Base-by-base conservation (phyloP, 2,329 filamentous ascomycete species). In the Ceratocystis huliohia region DNA sequence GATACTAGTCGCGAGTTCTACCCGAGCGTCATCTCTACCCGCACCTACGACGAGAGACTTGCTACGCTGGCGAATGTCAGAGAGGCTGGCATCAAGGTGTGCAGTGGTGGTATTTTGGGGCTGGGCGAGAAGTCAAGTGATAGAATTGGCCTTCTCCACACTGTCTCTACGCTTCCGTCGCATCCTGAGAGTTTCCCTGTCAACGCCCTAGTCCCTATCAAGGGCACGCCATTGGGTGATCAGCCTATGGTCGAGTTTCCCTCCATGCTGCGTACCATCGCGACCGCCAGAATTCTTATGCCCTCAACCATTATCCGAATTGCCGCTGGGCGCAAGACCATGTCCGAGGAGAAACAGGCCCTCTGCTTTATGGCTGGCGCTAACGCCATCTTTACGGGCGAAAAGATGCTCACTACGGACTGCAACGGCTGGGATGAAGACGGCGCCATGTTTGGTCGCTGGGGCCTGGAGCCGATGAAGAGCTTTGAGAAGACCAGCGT, bases 361-460 rank as follows among this genome's bases (percentile, higher is more conserved):
- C 74, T 93, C 70, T 96, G 91, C 76, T 96, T 96, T 78, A 87
- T 89, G 83, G 90, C 91, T 0, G 91, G 91, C 15, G 91, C 91
- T 0, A 96, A 96, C 72, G 91, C 91, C n/a, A 88, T 96, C 44
- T 96, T 96, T 74, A 96, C 91, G 0, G 91, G 91, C 7, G 91
- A 96, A 78, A 96, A 93, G 81, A 96, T 96, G 91, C 75, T 96
- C 76, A 96, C 91, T 3, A 96, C 91, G 0, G 89, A 91, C 67
- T 95, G 90, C 74, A 92, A 90, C 71, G 89, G 90, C 37, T 96
- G 89, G 89, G 90, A 94, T 69, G 89, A 95, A 76, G 91, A 96
- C 72, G 86, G 84, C 69, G 85, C 79, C 53, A 89, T 96, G 85
- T 95, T 96, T 77, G 83, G 86, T 1, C 82, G 84, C 64, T 96